These are phyloP conservation scores for Nissolia schottii DNA, from an alignment of 306 rosid genomes.

Conservation along the genomic window DNA sequence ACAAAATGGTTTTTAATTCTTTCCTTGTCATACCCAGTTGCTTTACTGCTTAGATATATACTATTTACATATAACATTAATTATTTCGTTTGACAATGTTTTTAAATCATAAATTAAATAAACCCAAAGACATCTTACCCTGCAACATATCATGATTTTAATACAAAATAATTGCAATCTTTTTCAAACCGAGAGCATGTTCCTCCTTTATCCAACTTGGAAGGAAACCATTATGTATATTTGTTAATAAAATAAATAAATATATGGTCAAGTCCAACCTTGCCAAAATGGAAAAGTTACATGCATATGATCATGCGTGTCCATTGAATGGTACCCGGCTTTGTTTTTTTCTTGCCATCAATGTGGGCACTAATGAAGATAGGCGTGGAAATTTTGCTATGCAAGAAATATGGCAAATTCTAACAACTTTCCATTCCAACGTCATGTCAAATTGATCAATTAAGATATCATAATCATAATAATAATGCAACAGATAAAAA, in stretches of 20 bases:
- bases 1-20: background rate
- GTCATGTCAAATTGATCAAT: background rate
- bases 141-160: constrained; percentile 3
- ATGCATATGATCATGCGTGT: background rate
- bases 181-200: constrained; percentile 4
- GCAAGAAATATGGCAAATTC: constrained; percentile 2
- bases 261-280: background rate
- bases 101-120: background rate
- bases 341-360: background rate
- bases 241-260: too few species aligned
- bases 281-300: background rate
- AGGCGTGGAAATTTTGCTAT: background rate
- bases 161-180: background rate
- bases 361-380: constrained; percentile 12
- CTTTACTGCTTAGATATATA: background rate
- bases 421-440: constrained; percentile 22
- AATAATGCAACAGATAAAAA: too few species aligned
- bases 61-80: background rate
- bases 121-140: background rate
- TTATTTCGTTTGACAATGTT: constrained; percentile 2
- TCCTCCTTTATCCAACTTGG: constrained; percentile 20
- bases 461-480: constrained; percentile 1
- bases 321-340: background rate
- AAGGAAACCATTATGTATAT: constrained; percentile 22
- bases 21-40: background rate